These are phyloP conservation scores for Ambrosiella beaveri DNA, from an alignment of 2,329 filamentous ascomycete genomes.

Conservation along the genomic window DNA sequence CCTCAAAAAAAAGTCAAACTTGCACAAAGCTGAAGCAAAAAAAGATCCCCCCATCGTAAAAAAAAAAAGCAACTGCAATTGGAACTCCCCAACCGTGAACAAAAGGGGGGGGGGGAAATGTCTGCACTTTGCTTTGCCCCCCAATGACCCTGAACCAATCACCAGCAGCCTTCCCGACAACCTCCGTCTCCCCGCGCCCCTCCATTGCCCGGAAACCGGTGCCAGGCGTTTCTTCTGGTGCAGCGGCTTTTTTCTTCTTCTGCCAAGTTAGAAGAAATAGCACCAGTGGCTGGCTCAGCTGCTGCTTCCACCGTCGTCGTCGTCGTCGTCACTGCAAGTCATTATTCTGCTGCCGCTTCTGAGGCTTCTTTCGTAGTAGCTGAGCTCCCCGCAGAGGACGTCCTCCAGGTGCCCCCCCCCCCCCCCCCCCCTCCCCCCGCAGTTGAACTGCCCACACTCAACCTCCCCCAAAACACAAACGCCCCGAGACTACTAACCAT, in stretches of 20 bases:
- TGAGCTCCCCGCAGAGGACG: neutral
- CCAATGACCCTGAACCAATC: neutral
- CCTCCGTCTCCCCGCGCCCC: neutral
- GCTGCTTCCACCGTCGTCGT: neutral
- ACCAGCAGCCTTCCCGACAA: neutral
- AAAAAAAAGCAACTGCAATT: no score
- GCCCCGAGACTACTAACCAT: no score
- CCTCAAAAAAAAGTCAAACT: no score
- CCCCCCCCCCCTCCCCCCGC: neutral
- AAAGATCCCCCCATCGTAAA: no score
- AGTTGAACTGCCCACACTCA: neutral
- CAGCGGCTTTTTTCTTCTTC: no score
- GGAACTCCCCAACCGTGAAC: no score
- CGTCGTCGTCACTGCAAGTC: no score
- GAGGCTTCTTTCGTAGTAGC: neutral
- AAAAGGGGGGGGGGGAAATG: no score
- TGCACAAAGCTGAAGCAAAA: no score
- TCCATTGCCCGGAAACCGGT: constrained; percentile 2
- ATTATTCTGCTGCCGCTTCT: no score
- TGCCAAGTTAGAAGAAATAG: no score
- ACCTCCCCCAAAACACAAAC: no score
- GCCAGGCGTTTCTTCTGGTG: neutral
- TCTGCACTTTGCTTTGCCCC: neutral
- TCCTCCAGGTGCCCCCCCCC: neutral
- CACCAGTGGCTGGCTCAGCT: neutral